Conservation (phyloP, 306 rosid genomes). For the Carpinus fangiana region DNA sequence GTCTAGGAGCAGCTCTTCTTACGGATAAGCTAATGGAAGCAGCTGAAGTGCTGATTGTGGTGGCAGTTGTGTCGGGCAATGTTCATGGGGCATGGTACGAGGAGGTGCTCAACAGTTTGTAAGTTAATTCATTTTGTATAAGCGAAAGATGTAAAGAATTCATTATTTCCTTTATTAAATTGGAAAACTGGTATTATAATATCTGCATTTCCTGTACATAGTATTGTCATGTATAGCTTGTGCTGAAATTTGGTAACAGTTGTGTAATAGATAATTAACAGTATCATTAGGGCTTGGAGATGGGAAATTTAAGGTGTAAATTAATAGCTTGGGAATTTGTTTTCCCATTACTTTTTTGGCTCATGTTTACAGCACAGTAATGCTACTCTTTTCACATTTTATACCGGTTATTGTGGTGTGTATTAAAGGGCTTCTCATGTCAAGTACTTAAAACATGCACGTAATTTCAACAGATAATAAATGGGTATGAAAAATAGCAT, state of each 20-base stretch:
- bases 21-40: slow-evolving; percentile 25
- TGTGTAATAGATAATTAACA: neutral
- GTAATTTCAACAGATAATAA: no score
- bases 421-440: no score
- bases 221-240: neutral
- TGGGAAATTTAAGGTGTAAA: neutral
- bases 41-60: slow-evolving; percentile 33
- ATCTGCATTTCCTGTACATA: neutral
- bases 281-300: neutral
- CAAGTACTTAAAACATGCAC: no score
- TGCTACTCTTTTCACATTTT: no score
- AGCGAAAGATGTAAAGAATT: neutral
- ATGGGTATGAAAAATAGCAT: no score
- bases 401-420: no score
- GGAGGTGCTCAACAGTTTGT: slow-evolving; percentile 23
- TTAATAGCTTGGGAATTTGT: neutral
- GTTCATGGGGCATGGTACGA: slow-evolving; percentile 43
- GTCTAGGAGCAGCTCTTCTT: slow-evolving; percentile 29
- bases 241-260: neutral
- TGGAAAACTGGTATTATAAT: neutral
- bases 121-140: neutral
- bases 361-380: neutral
- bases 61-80: slow-evolving; percentile 30
- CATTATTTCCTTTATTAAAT: neutral
- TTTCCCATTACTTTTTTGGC: neutral